phyloP scores from a whole-genome alignment of 495 filamentous ascomycete genomes.

The Oidiodendron maius region DNA sequence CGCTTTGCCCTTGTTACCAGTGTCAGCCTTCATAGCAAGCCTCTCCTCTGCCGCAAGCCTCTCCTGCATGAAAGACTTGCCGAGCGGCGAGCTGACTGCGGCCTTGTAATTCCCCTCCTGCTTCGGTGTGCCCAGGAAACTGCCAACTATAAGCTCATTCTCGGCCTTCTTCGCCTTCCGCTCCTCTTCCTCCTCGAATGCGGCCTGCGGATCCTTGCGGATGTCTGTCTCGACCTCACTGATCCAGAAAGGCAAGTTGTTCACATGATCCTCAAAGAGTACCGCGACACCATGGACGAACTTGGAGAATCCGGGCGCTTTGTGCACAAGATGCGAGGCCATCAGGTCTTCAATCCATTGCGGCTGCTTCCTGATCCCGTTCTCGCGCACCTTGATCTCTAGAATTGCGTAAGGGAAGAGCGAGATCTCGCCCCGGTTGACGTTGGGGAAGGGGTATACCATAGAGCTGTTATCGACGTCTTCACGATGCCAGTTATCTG shows the following conservation, averaged over 20 bases:
- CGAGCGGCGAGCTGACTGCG: slow-evolving; percentile 55
- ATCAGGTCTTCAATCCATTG: slow-evolving; percentile 88
- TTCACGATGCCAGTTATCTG: slow-evolving; percentile 79
- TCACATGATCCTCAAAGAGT: slow-evolving; percentile 93
- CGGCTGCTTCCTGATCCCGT: slow-evolving; percentile 57
- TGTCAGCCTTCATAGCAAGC: slow-evolving; percentile 4
- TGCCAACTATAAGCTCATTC: slow-evolving; percentile 84
- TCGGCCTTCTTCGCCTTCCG: slow-evolving; percentile 70
- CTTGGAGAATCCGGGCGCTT: slow-evolving; percentile 87
- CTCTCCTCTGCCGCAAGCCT: slow-evolving; percentile 14
- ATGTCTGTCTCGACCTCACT: slow-evolving; percentile 87
- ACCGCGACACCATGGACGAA: slow-evolving; percentile 90
- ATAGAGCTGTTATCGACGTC: slow-evolving; percentile 83
- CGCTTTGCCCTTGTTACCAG: background rate
- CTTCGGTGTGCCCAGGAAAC: slow-evolving; percentile 56
- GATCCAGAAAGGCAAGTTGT: slow-evolving; percentile 94
- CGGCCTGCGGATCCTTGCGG: slow-evolving; percentile 80
- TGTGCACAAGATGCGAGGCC: slow-evolving; percentile 84
- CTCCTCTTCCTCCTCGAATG: slow-evolving; percentile 88
- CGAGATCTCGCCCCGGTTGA: slow-evolving; percentile 88
- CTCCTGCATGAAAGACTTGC: slow-evolving; percentile 46
- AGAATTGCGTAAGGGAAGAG: slow-evolving; percentile 86
- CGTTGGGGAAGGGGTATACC: slow-evolving; percentile 76
- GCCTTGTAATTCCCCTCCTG: slow-evolving; percentile 43
- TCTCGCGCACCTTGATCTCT: slow-evolving; percentile 85